Base-by-base conservation (phyloP, 2,329 filamentous ascomycete genomes). In the Claviceps spartinae region DNA sequence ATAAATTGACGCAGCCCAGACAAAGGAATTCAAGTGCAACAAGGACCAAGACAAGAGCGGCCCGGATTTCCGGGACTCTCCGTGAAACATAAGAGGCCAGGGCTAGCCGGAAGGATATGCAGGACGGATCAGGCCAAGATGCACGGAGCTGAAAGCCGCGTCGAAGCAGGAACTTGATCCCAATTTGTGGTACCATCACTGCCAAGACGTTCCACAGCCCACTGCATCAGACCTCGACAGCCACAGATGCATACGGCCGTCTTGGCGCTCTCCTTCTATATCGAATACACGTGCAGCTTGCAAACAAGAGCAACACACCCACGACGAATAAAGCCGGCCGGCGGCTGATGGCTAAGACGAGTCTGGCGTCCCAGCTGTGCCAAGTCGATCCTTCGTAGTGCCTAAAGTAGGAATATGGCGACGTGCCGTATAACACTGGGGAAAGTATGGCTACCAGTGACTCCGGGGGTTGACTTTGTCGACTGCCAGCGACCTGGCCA, bases 311-410 rank as follows among this genome's bases (percentile, higher is more conserved):
- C 3, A 49, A 30, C 1, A 22, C 2, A 42, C 37, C 5, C 24
- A 49, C 2, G 2, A 7, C 14, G 16, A 34, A 49, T 4, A 41
- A 13, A 22, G 46, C 13, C n/a, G 47, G 43, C 9, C 43, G 40
- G 30, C 24, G n/a, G n/a, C 14, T 37, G 7, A 40, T 30, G 7
- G n/a, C 18, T 24, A 41, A 20, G 3, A 42, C 16, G 2, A 42
- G 7, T 13, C 16, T 13, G 30, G 30, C 43, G 37, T 51, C 50
- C 50, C 50, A 51, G 20, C 50, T 22, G 24, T 51, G 44, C 50
- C 49, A 51, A 22, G 49, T 41, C 8, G 50, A 51, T 18, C 44
- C 50, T 6, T 36, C 24, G 14, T 42, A 43, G 30, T 51, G 50
- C 41, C 24, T 24, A 30, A 51, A 51, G 22, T 47, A 51, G 7